A percentile compares a stretch with the other conserved stretches of the same genome.
Evolutionary conservation across 208 protist genomes (phyloP).

Genomic region (Trypanosoma cruzi): DNA sequence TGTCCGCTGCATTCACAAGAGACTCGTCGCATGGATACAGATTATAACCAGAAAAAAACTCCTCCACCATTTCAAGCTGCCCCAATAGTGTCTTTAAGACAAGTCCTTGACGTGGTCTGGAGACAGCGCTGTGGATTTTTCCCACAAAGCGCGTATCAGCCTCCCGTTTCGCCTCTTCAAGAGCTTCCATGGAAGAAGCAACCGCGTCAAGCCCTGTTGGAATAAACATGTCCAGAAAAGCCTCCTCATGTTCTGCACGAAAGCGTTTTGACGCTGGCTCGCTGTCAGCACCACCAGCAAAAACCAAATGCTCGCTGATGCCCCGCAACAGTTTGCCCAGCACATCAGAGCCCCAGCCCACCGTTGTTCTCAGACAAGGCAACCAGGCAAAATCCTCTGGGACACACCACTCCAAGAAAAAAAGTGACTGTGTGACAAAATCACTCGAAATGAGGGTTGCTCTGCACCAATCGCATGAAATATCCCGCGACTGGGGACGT

Average conservation of each 20-base stretch:
- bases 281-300: background rate
- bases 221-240: conserved; percentile 13
- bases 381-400: conserved; percentile 31
- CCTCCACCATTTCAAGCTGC: conserved; percentile 23
- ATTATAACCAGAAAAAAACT: background rate
- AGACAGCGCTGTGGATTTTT: background rate
- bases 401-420: conserved; percentile 38
- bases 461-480: conserved; percentile 12
- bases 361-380: background rate
- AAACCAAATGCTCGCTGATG: background rate
- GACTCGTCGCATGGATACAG: background rate
- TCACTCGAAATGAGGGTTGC: conserved; percentile 25
- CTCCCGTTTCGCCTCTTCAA: conserved; percentile 7
- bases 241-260: background rate
- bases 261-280: background rate
- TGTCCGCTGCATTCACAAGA: background rate
- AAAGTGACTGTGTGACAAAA: conserved; percentile 35
- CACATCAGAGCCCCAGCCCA: conserved; percentile 19
- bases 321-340: conserved; percentile 21
- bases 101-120: background rate
- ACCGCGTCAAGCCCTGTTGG: too few species aligned
- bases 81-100: background rate
- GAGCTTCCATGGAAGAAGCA: background rate
- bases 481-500: background rate
- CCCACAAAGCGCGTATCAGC: conserved; percentile 13